Conservation (phyloP, 345 rosid species). For the Boechera retrofracta region DNA sequence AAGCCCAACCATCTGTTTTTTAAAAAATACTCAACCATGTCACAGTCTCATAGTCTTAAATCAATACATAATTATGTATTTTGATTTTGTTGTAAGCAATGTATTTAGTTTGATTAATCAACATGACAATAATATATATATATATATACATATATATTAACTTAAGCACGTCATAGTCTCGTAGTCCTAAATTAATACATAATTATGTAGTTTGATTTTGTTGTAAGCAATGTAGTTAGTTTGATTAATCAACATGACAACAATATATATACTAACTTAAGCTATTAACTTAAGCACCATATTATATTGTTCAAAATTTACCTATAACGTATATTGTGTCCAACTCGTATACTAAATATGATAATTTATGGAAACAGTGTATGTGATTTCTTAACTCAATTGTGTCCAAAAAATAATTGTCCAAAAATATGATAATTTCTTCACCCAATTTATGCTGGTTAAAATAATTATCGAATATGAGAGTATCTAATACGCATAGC, state of each 20-base stretch:
- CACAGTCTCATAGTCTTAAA: constrained; percentile 15
- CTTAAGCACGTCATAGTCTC: too few species aligned
- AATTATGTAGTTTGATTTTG: neutral
- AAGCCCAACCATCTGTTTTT: neutral
- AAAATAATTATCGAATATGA: too few species aligned
- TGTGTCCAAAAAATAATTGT: too few species aligned
- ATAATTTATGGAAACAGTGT: neutral
- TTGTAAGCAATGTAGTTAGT: constrained; percentile 16
- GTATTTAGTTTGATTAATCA: constrained; percentile 11
- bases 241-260: neutral
- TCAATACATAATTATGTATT: neutral
- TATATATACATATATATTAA: too few species aligned
- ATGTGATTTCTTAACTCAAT: neutral
- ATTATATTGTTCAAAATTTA: neutral
- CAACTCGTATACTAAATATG: constrained; percentile 2
- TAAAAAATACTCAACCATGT: neutral
- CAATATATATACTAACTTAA: neutral
- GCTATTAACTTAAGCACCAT: neutral
- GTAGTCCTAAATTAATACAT: neutral
- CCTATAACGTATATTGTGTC: neutral
- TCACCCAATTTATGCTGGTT: too few species aligned
- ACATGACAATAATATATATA: neutral
- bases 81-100: constrained; percentile 9
- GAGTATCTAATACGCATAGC: too few species aligned
- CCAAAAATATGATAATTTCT: too few species aligned